phyloP scores from a whole-genome alignment of 805 yeast genomes.

The Ogataea siamensis region DNA sequence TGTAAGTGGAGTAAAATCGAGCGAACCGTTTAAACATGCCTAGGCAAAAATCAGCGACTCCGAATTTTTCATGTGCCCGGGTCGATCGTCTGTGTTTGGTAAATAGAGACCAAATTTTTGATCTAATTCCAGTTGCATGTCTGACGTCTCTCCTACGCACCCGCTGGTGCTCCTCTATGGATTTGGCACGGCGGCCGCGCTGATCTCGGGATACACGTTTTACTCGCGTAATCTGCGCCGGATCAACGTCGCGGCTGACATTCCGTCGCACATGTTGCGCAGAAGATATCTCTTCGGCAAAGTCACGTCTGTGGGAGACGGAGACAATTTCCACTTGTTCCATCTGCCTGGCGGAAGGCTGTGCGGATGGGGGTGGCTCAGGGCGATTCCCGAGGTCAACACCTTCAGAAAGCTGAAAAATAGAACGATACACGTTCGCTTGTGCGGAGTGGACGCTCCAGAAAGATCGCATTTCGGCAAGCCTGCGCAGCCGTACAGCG shows the following conservation, averaged over 20 bases:
- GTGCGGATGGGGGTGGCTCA: slow-evolving; percentile 93
- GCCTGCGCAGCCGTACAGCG: slow-evolving; percentile 84
- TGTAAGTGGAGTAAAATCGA: slow-evolving; percentile 22
- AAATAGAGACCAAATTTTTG: not conserved
- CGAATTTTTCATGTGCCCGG: not conserved
- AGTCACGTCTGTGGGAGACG: slow-evolving; percentile 92
- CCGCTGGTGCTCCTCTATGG: slow-evolving; percentile 34
- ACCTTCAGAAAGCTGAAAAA: slow-evolving; percentile 46
- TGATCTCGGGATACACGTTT: slow-evolving; percentile 42
- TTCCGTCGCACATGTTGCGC: slow-evolving; percentile 48
- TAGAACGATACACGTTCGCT: slow-evolving; percentile 73
- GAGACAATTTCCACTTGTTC: slow-evolving; percentile 88
- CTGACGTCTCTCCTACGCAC: slow-evolving; percentile 24
- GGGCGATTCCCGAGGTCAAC: slow-evolving; percentile 59
- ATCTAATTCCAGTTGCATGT: slow-evolving; percentile 2
- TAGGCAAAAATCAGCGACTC: not conserved
- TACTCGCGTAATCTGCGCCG: slow-evolving; percentile 50
- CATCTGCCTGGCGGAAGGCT: slow-evolving; percentile 90
- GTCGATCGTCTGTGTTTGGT: slow-evolving; percentile 2
- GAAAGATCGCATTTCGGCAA: slow-evolving; percentile 93
- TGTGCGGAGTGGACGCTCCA: slow-evolving; percentile 97
- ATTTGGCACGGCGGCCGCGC: slow-evolving; percentile 29
- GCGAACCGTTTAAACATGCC: slow-evolving; percentile 7
- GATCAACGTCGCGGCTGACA: slow-evolving; percentile 45
- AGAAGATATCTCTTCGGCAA: slow-evolving; percentile 56